phyloP scores from a whole-genome alignment of 257 asterid genomes.

The Cordia subcordata region DNA sequence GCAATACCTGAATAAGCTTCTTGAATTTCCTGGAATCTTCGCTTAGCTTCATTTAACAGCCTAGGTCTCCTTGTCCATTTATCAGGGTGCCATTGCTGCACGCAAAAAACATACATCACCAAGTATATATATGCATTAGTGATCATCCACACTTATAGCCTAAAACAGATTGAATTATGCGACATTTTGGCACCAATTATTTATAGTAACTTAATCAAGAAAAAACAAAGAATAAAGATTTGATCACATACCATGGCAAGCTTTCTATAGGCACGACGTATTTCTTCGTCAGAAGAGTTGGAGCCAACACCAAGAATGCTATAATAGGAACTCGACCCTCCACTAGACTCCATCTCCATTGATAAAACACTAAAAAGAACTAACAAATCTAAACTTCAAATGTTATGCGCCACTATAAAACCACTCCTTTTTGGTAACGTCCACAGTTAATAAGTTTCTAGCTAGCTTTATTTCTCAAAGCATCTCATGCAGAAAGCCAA shows the following conservation, averaged over 20 bases:
- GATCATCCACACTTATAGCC: too few species aligned
- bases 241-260: conserved; percentile 70
- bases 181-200: too few species aligned
- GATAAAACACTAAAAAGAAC: background rate
- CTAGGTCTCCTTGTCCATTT: conserved; percentile 60
- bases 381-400: too few species aligned
- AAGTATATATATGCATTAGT: too few species aligned
- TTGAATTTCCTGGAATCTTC: conserved; percentile 73
- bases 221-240: too few species aligned
- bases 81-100: conserved; percentile 96
- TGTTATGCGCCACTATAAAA: too few species aligned
- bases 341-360: conserved; percentile 15
- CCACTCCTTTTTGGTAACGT: too few species aligned
- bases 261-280: conserved; percentile 70
- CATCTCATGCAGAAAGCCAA: too few species aligned
- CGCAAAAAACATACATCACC: conserved; percentile 4
- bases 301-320: conserved; percentile 50
- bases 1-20: conserved; percentile 84
- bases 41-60: conserved; percentile 59
- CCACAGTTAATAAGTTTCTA: too few species aligned
- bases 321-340: conserved; percentile 36
- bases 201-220: too few species aligned
- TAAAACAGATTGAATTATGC: too few species aligned
- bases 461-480: too few species aligned
- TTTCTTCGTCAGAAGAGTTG: conserved; percentile 57